These are phyloP conservation scores for Boletus edulis DNA, from an alignment of 768 basidiomycete genomes.

Conservation along the genomic window DNA sequence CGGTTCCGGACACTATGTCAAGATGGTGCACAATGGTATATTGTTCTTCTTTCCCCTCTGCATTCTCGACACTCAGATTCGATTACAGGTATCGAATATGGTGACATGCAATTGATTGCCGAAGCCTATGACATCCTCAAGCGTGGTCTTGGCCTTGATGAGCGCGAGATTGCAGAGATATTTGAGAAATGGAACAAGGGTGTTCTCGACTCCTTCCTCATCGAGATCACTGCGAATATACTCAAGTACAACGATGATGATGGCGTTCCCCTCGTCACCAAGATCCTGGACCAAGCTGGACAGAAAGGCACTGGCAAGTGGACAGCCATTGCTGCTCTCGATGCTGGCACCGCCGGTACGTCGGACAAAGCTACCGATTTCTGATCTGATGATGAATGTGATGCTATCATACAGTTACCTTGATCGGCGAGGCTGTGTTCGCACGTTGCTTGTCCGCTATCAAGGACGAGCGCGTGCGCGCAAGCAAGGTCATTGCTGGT, in stretches of 20 bases:
- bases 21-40: conserved; percentile 98
- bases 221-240: conserved; percentile 97
- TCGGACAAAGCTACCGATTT: conserved; percentile 5
- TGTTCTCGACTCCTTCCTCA: conserved; percentile 99
- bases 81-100: conserved; percentile 91
- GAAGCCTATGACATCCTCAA: conserved; percentile 99
- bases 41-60: conserved; percentile 4
- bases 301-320: conserved; percentile 99
- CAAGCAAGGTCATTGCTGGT: conserved; percentile 86
- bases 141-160: conserved; percentile 84
- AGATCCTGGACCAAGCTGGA: conserved; percentile 94
- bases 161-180: conserved; percentile 91
- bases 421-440: conserved; percentile 99
- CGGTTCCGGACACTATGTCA: conserved; percentile 97
- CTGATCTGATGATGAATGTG: conserved; percentile 6
- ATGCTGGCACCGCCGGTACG: conserved; percentile 83
- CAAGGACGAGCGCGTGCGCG: conserved; percentile 93
- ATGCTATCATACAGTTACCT: conserved; percentile 63
- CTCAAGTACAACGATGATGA: conserved; percentile 97
- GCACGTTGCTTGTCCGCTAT: conserved; percentile 96
- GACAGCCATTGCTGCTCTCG: conserved; percentile 97
- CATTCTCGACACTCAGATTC: conserved; percentile 3
- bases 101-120: conserved; percentile 99
- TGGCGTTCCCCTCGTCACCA: conserved; percentile 84
- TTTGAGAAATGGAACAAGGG: conserved; percentile 97